Conservation (phyloP, 2,329 filamentous ascomycete species). For the Cladosporium austrohemisphaericum region DNA sequence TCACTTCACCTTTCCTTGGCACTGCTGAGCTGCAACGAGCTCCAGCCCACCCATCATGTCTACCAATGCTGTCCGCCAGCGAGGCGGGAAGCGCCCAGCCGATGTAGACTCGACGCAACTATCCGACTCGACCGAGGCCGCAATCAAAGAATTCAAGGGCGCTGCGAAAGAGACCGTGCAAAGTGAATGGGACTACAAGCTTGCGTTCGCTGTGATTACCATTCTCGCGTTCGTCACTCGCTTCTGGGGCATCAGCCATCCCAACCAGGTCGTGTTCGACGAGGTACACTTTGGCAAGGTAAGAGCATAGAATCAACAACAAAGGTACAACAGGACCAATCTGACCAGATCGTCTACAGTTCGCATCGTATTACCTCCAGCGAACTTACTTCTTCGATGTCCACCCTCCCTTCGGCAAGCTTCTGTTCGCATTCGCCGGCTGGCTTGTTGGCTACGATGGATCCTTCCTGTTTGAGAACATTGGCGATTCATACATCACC, state of each 20-base stretch:
- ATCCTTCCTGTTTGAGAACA: constrained; percentile 97
- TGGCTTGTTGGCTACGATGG: constrained; percentile 98
- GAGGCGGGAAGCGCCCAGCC: constrained; percentile 24
- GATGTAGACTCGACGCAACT: constrained; percentile 17
- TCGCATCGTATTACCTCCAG: constrained; percentile 75
- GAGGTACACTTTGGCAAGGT: constrained; percentile 99
- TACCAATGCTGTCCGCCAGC: constrained; percentile 19
- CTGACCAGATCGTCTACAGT: constrained; percentile 34
- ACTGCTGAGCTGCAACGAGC: neutral
- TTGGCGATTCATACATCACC: constrained; percentile 93
- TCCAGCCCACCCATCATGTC: constrained; percentile 1
- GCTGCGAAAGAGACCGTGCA: constrained; percentile 26
- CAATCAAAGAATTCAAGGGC: constrained; percentile 38
- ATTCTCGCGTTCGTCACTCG: constrained; percentile 81
- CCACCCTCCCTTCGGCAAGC: constrained; percentile 95
- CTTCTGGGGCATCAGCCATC: constrained; percentile 94
- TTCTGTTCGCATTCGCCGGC: constrained; percentile 92
- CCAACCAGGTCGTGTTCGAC: constrained; percentile 95
- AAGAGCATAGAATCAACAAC: constrained; percentile 31
- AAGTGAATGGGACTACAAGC: constrained; percentile 74
- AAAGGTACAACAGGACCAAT: neutral
- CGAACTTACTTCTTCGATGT: constrained; percentile 99
- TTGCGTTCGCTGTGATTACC: constrained; percentile 74
- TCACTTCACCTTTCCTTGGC: constrained; percentile 3
- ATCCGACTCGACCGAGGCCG: constrained; percentile 35